Base-by-base conservation (phyloP, 768 basidiomycete genomes). In the Calocybe indica region DNA sequence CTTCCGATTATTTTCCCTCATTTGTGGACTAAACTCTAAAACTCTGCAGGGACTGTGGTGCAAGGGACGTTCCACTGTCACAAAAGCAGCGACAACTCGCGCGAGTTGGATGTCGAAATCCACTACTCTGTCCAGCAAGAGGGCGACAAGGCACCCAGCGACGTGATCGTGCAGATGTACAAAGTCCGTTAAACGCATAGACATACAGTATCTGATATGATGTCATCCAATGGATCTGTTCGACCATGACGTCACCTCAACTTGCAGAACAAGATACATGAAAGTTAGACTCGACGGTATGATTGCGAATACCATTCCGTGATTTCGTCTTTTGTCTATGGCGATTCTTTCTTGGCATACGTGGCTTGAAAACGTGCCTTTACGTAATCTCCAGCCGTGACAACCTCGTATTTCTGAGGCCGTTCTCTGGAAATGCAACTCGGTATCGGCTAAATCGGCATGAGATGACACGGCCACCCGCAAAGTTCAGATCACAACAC, bases 31-130 rank as follows among this genome's bases (percentile, higher is more conserved):
- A 10, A 40, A 40, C 40, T 49, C 28, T 40, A 32, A 38, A 43
- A 33, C 28, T 41, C 32, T 37, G 4, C 53, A 93, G 93, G 88
- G 12, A 80, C 86, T 2, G 62, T 75, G 22, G 82, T 98, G 15
- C 62, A 72, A 5, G 95, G 95, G 2, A 78, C 66, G n/a, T 94
- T 97, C 73, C 76, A 79, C 56, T 90, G 89, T 58, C 75, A 74
- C 52, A 97, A 97, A 71, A 88, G 81, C 58, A 67, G 73, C 32
- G 71, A 66, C 4, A 97, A 97, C 62, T 83, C 88, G 36, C 75
- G 95, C 41, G 94, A 96, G 61, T 67, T 97, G 40, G 87, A 94
- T 52, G 80, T 97, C 10, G 93, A 95, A 69, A 89, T 97, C 34
- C 91, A 93, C 62, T 93, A 85, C 52, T 73, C 68, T 12, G 71